These are phyloP conservation scores for Pelargonium citronellum DNA, from an alignment of 441 rosid genomes.

Conservation along the genomic window DNA sequence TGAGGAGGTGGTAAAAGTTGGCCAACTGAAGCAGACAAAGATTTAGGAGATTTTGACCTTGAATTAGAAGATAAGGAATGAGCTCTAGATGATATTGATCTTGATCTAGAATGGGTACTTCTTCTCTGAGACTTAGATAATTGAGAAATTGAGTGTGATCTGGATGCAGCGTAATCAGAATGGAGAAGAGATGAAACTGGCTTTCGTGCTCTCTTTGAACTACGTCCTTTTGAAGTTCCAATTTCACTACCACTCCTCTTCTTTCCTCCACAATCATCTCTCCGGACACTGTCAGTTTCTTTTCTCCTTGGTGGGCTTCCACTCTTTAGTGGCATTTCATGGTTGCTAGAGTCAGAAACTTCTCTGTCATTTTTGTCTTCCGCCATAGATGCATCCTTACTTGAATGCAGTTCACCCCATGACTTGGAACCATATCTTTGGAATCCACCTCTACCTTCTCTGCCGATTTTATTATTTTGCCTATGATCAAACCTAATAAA, in stretches of 20 bases:
- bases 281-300: constrained; percentile 20
- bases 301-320: constrained; percentile 22
- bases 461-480: constrained; percentile 17
- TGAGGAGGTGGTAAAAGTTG: constrained; percentile 26
- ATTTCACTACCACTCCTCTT: constrained; percentile 25
- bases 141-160: constrained; percentile 25
- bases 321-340: constrained; percentile 14
- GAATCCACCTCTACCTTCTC: constrained; percentile 21
- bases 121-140: constrained; percentile 22
- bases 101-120: constrained; percentile 16
- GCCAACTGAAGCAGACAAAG: constrained; percentile 30
- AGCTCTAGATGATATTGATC: constrained; percentile 28
- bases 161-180: constrained; percentile 25
- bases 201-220: constrained; percentile 28
- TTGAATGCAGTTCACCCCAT: constrained; percentile 17
- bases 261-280: constrained; percentile 24
- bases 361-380: constrained; percentile 18
- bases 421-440: constrained; percentile 23
- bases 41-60: constrained; percentile 26
- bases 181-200: constrained; percentile 26
- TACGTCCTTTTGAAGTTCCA: constrained; percentile 21
- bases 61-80: constrained; percentile 26
- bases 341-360: constrained; percentile 22
- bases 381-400: constrained; percentile 20
- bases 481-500: constrained; percentile 20